Base-by-base conservation (phyloP, 176 grass and related monocot species). In the Zea mays region DNA sequence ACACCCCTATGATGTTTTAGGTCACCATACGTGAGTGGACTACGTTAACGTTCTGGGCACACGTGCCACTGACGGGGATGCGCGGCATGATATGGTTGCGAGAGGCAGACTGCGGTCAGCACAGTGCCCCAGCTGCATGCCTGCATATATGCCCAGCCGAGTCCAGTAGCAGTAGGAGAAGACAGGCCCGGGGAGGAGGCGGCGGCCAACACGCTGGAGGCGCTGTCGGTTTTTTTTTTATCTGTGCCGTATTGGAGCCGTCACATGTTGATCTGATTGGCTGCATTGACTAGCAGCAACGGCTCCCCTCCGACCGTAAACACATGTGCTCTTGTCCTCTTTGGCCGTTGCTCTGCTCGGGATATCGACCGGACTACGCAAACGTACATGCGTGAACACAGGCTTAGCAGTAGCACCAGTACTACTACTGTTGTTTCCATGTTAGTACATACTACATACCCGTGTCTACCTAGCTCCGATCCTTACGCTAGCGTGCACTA, bases 151-250 rank as follows among this genome's bases (percentile, higher is more conserved):
- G 75, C 38, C 42, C 47, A 74, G 51, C 38, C 42, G 52, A 74
- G 51, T 82, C 70, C 55, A 72, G 76, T 69, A 66, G 71, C 6
- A 33, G 57, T 27, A 10, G 10, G 19, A 11, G 67, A 67, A 74
- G 62, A 64, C 59, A 66, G 6, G 62, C 10, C 3, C 5, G 40
- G 6, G 8, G 47, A 34, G 1, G 59, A 59, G 79, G 81, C 87
- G 81, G 82, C 85, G 75, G 88, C 90, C 90, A 97, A 81, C 78
- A 77, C 86, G 90, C 84, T 93, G 73, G 86, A 85, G 73, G 84
- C 77, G 43, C 79, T 97, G 90, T 97, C 86, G 86, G 88, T 91
- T 97, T 75, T 89, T 93, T 81, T 97, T 75, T 89, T 93, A 81
- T 93, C 83, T 85, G 73, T 91, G 92, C 88, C 84, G 83, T 71